Percentiles rank a stretch among this genome's conserved stretches.
Conservation (phyloP, 1,139 yeast species). For the Pichia norvegensis region DNA sequence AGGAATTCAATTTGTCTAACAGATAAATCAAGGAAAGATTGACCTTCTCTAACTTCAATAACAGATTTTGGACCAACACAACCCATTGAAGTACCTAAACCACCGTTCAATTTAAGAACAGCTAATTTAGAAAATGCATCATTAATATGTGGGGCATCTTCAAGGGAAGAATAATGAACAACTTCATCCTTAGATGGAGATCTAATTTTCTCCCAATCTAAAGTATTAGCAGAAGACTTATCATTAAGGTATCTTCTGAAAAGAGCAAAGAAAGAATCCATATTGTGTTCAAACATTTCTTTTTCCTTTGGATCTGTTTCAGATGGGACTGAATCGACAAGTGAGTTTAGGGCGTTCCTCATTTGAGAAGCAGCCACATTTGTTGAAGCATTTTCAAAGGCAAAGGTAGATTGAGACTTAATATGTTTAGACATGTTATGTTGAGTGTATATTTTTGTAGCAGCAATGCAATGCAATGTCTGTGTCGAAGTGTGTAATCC, state of each 20-base stretch:
- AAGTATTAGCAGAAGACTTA: slow-evolving; percentile 81
- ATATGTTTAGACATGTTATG: slow-evolving; percentile 42
- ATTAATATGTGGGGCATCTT: slow-evolving; percentile 23
- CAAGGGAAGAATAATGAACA: slow-evolving; percentile 58
- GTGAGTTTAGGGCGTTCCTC: slow-evolving; percentile 89
- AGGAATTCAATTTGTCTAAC: slow-evolving; percentile 96
- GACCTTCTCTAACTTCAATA: slow-evolving; percentile 97
- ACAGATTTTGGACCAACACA: slow-evolving; percentile 98
- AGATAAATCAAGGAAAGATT: slow-evolving; percentile 87
- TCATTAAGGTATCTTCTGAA: slow-evolving; percentile 89
- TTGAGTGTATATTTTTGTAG: background rate
- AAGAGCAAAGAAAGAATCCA: slow-evolving; percentile 90
- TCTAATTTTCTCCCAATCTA: slow-evolving; percentile 94
- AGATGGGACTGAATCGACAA: slow-evolving; percentile 70
- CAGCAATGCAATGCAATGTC: background rate
- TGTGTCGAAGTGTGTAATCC: background rate
- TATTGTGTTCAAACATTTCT: slow-evolving; percentile 71
- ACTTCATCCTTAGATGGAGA: slow-evolving; percentile 87
- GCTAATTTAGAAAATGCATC: slow-evolving; percentile 74
- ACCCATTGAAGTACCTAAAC: slow-evolving; percentile 98
- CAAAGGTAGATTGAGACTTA: slow-evolving; percentile 74
- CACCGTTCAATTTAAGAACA: slow-evolving; percentile 93
- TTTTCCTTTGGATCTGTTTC: slow-evolving; percentile 28
- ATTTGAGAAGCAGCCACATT: slow-evolving; percentile 96
- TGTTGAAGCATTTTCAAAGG: slow-evolving; percentile 92